Evolutionary conservation across 306 rosid genomes (phyloP), one percentile per base, ranked within the genome.

Genomic region (Fragaria vesca): DNA sequence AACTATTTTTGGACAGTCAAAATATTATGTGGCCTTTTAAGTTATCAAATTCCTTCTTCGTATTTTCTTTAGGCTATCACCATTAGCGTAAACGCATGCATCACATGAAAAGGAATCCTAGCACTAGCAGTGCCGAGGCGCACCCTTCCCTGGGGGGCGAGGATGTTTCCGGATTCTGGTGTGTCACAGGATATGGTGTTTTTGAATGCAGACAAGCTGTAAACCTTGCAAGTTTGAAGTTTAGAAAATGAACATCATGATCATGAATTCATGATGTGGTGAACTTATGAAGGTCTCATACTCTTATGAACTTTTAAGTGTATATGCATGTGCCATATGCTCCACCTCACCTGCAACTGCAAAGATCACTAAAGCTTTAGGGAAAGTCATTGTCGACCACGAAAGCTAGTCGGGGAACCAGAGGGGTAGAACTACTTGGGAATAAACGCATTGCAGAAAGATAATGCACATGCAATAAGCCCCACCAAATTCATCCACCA

Each of bases 351-450:
- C 74, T 70, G 74, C 58, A 26, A 15, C 15, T 28, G 74, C 57
- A 70, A 70, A 34, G 42, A 46, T 46, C 38, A 42, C 34, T 69
- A 4, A 69, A 16, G 69, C 58, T 8, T 46, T 26, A 45, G 74
- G 40, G 15, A 46, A 70, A 70, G 74, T 46, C 74, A 26, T 70
- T 70, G 58, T 70, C 74, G 40, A 70, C 54, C 69, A 65, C 20
- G 74, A 70, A 69, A 13, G 24, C 7, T 26, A 70, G 21, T 47
- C 21, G 0, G 28, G 40, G 55, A 69, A 17, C 11, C 3, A 43
- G 73, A 69, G 48, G 3, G 30, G 15, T 28, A 30, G 8, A 62
- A 12, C 2, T 62, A 30, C n/a, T 5, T 62, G 66, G 38, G n/a
- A 13, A 62, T 62, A 62, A 70, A 24, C 57, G 57, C 40, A 70